Evolutionary conservation across 2,329 filamentous ascomycete species (phyloP), one percentile per base, ranked within the genome.

Genomic region (Xylaria sp.): DNA sequence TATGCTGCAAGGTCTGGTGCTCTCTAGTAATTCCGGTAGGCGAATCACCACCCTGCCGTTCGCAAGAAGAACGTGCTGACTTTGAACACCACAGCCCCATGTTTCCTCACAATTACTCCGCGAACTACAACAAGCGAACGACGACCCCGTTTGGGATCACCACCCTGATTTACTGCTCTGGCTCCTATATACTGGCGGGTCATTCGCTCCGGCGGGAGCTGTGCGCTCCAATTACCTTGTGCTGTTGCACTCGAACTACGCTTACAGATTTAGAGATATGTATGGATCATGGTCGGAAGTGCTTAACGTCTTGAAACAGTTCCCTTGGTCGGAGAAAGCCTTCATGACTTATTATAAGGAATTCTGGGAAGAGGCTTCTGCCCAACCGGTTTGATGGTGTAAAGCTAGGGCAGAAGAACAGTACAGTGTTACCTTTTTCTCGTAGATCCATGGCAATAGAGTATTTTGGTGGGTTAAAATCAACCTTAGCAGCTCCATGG

Each of bases 1-100:
- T 83, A 0, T 76, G 81, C 48, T 83, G 81, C 67, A 82, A 75
- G 39, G 30, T 81, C 4, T 83, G 82, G 82, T 73, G 77, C 18
- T 72, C 74, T 32, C 78, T 74, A 12, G 72, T 78, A 0, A 78
- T 83, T 65, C 82, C 82, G 0, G 81, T 83, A 72, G 66, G 81
- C 76, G 34, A 56, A 30, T 15, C 13, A 8, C 18, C n/a, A 41
- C 36, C 12, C 36, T 39, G 18, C 15, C 15, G 6, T 13, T 15
- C 4, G 15, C 4, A 39, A 15, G 15, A 15, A 15, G 15, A 39
- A 39, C 18, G 4, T 34, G 15, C 70, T 74, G 32, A 73, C 64
- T 64, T 25, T 10, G 6, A 23, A 59, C 32, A 9, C 55, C 13
- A 48, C 45, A 81, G 79, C 71, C 76, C 4, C 72, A 79, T 36